Conservation (phyloP, 345 rosid species). For the Ceriops decandra region DNA sequence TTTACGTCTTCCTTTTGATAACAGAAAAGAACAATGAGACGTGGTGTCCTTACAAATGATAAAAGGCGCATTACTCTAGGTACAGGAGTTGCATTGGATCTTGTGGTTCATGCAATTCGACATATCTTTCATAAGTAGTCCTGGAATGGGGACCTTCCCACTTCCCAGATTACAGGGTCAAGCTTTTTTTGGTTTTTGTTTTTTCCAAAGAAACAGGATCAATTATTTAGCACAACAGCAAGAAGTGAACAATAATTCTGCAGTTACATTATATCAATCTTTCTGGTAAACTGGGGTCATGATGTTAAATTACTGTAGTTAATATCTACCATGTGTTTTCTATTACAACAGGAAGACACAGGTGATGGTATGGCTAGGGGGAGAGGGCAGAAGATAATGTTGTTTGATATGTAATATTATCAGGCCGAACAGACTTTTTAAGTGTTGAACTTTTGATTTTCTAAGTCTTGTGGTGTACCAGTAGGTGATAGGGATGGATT, state of each 20-base stretch:
- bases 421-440: slow-evolving; percentile 5
- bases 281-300: background rate
- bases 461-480: slow-evolving; percentile 24
- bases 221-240: background rate
- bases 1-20: background rate
- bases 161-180: background rate
- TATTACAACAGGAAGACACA: background rate
- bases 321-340: slow-evolving; percentile 2
- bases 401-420: slow-evolving; percentile 8
- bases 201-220: no score
- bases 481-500: slow-evolving; percentile 37
- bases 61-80: slow-evolving; percentile 1
- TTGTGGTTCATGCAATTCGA: slow-evolving; percentile 6
- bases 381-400: slow-evolving; percentile 7
- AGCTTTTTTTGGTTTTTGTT: background rate
- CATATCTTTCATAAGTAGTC: background rate
- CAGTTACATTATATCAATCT: background rate
- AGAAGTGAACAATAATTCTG: background rate
- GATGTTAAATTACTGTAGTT: background rate
- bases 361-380: background rate
- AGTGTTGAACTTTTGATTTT: slow-evolving; percentile 26
- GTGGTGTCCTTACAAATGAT: slow-evolving; percentile 1
- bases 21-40: background rate
- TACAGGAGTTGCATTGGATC: slow-evolving; percentile 14
- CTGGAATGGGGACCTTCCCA: slow-evolving; percentile 7